phyloP scores from a whole-genome alignment of 169 alveolate species.

The Eimeria sp. region DNA sequence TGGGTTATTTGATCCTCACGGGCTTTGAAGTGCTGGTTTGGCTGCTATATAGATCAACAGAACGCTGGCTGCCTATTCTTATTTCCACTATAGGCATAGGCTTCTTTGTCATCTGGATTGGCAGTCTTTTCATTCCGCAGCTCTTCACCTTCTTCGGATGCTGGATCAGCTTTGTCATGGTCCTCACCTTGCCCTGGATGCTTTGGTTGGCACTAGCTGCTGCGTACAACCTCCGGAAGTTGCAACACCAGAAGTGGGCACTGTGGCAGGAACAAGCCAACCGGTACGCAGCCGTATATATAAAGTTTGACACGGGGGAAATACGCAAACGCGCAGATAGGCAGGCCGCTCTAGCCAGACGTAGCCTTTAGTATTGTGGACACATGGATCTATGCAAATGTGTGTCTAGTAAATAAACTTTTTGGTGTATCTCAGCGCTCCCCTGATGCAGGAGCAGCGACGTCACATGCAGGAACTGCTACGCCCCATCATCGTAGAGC shows the following conservation, averaged over 20 bases:
- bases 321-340: not conserved
- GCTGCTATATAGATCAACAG: conserved; percentile 68
- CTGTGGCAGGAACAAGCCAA: conserved; percentile 82
- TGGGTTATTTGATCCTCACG: conserved; percentile 73
- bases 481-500: not conserved
- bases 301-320: not conserved
- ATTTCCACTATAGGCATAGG: conserved; percentile 43
- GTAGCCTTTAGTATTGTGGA: not conserved
- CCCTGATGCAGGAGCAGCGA: not conserved
- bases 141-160: conserved; percentile 80
- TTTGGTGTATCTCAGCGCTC: not conserved
- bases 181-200: conserved; percentile 76
- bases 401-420: not conserved
- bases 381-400: not conserved
- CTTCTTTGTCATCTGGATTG: conserved; percentile 70
- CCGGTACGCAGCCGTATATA: conserved; percentile 38
- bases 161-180: conserved; percentile 83
- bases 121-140: conserved; percentile 75
- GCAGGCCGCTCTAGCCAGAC: not conserved
- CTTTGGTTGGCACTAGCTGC: conserved; percentile 83
- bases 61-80: conserved; percentile 68
- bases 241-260: conserved; percentile 81
- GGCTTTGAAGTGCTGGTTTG: conserved; percentile 79
- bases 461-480: not conserved
- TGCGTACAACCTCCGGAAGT: conserved; percentile 75